Evolutionary conservation across 1,284 basidiomycete genomes (phyloP).

Genomic region (Trametes polyzona): DNA sequence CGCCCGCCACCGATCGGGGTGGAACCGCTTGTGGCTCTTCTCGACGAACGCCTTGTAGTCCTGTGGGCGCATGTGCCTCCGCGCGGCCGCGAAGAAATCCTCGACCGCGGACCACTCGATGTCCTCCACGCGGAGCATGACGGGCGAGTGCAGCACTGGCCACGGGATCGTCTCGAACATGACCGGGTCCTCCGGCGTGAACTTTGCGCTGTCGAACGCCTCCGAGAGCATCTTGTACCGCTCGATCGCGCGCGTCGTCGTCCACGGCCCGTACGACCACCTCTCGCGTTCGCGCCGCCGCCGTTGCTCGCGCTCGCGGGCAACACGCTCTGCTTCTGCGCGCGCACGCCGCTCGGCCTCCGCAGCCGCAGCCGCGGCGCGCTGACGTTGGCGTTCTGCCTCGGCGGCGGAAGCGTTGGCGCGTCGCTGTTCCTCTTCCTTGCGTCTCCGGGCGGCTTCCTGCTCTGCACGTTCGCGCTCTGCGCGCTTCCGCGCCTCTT

Average conservation of each 20-base stretch:
- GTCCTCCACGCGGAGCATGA: slow-evolving; percentile 57
- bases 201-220: slow-evolving; percentile 65
- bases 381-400: slow-evolving; percentile 31
- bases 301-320: slow-evolving; percentile 38
- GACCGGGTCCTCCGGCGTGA: slow-evolving; percentile 52
- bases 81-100: slow-evolving; percentile 63
- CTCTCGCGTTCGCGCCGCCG: slow-evolving; percentile 45
- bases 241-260: slow-evolving; percentile 61
- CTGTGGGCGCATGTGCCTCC: slow-evolving; percentile 52
- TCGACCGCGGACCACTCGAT: slow-evolving; percentile 72
- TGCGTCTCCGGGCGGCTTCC: slow-evolving; percentile 39
- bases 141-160: slow-evolving; percentile 64
- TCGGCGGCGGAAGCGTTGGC: slow-evolving; percentile 35
- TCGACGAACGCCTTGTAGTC: slow-evolving; percentile 68
- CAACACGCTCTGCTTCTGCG: slow-evolving; percentile 28
- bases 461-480: slow-evolving; percentile 51
- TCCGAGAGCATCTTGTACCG: slow-evolving; percentile 60
- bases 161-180: slow-evolving; percentile 68
- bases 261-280: slow-evolving; percentile 64
- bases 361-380: slow-evolving; percentile 35
- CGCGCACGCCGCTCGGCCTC: slow-evolving; percentile 36
- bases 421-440: slow-evolving; percentile 41
- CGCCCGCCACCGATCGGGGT: slow-evolving; percentile 68
- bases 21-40: slow-evolving; percentile 70
- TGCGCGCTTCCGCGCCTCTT: slow-evolving; percentile 49